Percentiles rank a stretch among this genome's conserved stretches.
Evolutionary conservation across 257 asterid species (phyloP).

Genomic region (Solanum infundibuliforme): DNA sequence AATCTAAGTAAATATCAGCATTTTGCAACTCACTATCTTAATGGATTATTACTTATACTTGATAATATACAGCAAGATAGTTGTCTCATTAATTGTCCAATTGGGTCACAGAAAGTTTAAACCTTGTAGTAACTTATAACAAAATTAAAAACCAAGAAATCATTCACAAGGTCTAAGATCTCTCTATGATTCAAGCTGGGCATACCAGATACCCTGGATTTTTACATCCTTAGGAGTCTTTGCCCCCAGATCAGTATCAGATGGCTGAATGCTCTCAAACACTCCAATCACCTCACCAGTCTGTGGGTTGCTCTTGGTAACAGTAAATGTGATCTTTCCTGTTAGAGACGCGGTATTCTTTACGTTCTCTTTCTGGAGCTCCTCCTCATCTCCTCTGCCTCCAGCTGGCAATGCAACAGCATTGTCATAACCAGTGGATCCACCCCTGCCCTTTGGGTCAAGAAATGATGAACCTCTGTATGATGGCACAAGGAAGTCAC

Average conservation of each 20-base stretch:
- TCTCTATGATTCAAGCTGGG: slow-evolving; percentile 62
- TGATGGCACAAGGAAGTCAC: slow-evolving; percentile 83
- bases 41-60: neutral
- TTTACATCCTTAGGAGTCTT: slow-evolving; percentile 93
- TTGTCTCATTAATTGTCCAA: slow-evolving; percentile 19
- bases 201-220: slow-evolving; percentile 96
- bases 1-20: neutral
- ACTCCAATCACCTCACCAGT: slow-evolving; percentile 95
- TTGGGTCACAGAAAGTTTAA: slow-evolving; percentile 17
- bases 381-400: slow-evolving; percentile 98
- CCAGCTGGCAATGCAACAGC: slow-evolving; percentile 99
- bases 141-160: slow-evolving; percentile 29
- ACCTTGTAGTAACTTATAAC: slow-evolving; percentile 18
- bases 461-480: slow-evolving; percentile 97
- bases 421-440: slow-evolving; percentile 93
- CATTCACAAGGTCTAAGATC: slow-evolving; percentile 1
- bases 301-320: slow-evolving; percentile 73
- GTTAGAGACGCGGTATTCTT: slow-evolving; percentile 62
- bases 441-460: slow-evolving; percentile 99
- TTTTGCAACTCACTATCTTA: neutral
- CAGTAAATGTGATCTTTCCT: slow-evolving; percentile 83
- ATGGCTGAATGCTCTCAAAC: slow-evolving; percentile 92
- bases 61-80: slow-evolving; percentile 32
- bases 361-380: slow-evolving; percentile 72
- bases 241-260: slow-evolving; percentile 93